Percentiles rank a stretch among this genome's conserved stretches.
Evolutionary conservation across 345 rosid species (phyloP).

Genomic region (Eucalyptus lansdowneana): DNA sequence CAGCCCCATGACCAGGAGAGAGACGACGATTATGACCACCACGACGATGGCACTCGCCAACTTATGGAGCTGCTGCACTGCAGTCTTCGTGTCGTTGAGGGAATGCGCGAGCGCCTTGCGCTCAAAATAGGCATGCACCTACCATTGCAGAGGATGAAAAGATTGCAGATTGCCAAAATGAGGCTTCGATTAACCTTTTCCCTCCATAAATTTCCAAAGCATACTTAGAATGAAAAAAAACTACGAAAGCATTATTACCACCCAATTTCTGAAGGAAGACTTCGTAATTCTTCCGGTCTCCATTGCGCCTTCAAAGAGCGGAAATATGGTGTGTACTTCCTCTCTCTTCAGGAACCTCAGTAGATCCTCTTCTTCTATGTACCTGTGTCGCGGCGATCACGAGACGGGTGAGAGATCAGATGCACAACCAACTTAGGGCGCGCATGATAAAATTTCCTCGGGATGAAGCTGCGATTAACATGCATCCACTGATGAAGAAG

Average conservation of each 20-base stretch:
- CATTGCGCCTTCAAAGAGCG: conserved; percentile 42
- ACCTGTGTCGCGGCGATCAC: neutral
- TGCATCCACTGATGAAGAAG: neutral
- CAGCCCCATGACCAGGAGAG: conserved; percentile 54
- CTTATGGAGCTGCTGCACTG: conserved; percentile 72
- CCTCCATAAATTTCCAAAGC: neutral
- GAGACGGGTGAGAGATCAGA: neutral
- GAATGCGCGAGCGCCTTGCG: conserved; percentile 68
- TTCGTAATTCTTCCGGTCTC: conserved; percentile 33
- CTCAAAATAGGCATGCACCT: conserved; percentile 65
- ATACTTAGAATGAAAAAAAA: neutral
- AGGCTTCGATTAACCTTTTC: neutral
- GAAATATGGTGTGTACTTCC: conserved; percentile 28
- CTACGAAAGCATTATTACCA: conserved; percentile 3
- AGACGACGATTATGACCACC: conserved; percentile 31
- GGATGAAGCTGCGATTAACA: neutral
- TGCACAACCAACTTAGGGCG: neutral
- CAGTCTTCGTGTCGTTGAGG: conserved; percentile 63
- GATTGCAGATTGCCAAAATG: neutral
- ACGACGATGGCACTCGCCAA: conserved; percentile 49
- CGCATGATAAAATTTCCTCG: neutral
- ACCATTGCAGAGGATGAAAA: neutral
- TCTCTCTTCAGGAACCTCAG: conserved; percentile 22
- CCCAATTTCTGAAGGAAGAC: conserved; percentile 39
- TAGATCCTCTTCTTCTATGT: conserved; percentile 40